Percentiles rank a stretch among this genome's conserved stretches.
phyloP scores from a whole-genome alignment of 192 early-diverging fungal genomes.

The Mortierella claussenii region DNA sequence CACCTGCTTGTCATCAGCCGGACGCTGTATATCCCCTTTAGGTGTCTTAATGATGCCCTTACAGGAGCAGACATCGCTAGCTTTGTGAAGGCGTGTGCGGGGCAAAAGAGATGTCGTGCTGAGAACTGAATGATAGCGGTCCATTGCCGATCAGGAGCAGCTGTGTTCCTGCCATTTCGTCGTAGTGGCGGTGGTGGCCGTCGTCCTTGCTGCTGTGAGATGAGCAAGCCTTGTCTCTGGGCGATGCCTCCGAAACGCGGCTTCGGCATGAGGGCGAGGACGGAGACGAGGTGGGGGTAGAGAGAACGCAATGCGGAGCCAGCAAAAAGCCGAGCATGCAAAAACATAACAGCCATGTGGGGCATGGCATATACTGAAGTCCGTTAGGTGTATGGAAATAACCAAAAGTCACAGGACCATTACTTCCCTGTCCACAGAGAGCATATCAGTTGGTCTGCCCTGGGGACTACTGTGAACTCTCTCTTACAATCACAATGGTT shows the following conservation, averaged over 20 bases:
- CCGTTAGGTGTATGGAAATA: too few species aligned
- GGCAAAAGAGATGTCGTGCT: slow-evolving; percentile 40
- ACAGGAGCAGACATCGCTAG: slow-evolving; percentile 1
- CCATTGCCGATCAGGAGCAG: slow-evolving; percentile 20
- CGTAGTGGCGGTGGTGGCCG: background rate
- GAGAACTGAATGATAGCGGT: slow-evolving; percentile 44
- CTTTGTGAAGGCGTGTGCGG: slow-evolving; percentile 23
- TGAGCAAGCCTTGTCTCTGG: too few species aligned
- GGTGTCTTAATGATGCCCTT: background rate
- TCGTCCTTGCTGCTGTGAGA: background rate
- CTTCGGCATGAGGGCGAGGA: slow-evolving; percentile 27
- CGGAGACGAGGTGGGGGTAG: too few species aligned
- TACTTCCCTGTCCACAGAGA: too few species aligned
- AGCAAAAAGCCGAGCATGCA: background rate
- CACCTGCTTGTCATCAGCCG: too few species aligned
- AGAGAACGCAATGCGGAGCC: too few species aligned
- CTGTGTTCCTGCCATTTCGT: background rate
- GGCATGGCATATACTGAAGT: background rate
- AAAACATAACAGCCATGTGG: background rate
- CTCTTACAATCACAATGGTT: too few species aligned
- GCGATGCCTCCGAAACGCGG: slow-evolving; percentile 27
- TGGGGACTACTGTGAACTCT: too few species aligned
- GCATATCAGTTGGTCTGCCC: too few species aligned
- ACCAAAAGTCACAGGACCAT: too few species aligned
- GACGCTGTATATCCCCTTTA: background rate